Percentiles rank a stretch among this genome's conserved stretches.
Conservation (phyloP, 2,329 filamentous ascomycete species). For the Fusarium brachygibbosum region DNA sequence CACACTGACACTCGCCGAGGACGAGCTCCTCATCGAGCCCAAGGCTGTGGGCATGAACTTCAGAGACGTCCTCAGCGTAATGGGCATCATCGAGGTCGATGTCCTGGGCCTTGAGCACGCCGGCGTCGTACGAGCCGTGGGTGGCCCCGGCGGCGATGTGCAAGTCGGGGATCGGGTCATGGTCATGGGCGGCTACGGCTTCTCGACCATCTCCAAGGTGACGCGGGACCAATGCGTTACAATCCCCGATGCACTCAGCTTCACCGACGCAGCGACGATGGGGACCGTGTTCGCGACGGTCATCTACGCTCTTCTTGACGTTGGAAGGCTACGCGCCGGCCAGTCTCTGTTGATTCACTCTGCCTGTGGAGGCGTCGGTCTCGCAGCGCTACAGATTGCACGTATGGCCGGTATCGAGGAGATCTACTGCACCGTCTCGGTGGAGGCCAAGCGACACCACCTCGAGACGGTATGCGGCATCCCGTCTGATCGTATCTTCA, state of each 20-base stretch:
- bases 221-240: conserved; percentile 10
- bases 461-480: conserved; percentile 6
- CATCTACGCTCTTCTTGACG: conserved; percentile 21
- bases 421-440: conserved; percentile 10
- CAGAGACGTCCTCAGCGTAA: conserved; percentile 45
- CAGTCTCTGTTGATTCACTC: conserved; percentile 52
- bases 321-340: conserved; percentile 37
- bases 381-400: conserved; percentile 48
- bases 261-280: conserved; percentile 8
- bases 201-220: conserved; percentile 13
- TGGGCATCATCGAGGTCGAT: conserved; percentile 42
- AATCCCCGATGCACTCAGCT: conserved; percentile 13
- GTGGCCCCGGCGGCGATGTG: conserved; percentile 28
- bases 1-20: conserved; percentile 10
- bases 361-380: conserved; percentile 52
- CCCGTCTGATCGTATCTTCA: conserved; percentile 13
- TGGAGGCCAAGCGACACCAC: conserved; percentile 8
- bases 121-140: conserved; percentile 50
- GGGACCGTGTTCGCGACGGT: conserved; percentile 28
- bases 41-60: conserved; percentile 47
- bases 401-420: conserved; percentile 11
- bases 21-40: conserved; percentile 41
- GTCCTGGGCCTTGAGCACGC: conserved; percentile 45
- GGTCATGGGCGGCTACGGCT: conserved; percentile 11
- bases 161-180: conserved; percentile 15